Evolutionary conservation across 495 filamentous ascomycete species (phyloP), one percentile per base, ranked within the genome.

Genomic region (Sordaria brevicollis): DNA sequence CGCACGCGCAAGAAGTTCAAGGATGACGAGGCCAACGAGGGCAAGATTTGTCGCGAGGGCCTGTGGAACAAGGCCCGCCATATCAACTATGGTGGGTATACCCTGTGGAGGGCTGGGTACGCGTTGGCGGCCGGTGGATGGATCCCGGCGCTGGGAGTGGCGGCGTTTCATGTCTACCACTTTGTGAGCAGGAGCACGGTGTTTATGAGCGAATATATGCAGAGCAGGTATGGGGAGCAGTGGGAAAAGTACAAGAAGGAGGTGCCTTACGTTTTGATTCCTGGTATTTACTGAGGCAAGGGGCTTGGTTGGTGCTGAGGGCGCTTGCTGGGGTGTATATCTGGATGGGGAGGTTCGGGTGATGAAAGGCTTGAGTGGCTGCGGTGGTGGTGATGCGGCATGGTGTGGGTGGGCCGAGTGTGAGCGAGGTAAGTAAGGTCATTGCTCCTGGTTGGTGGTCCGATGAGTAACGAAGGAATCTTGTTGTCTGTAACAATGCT

Each of bases 51-150:
- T 71, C 81, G 78, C 33, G 81, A 76, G 1, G 88, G 87, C 1
- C 72, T 88, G 35, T 89, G 83, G 80, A 71, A 74, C 3, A 72
- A 83, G 72, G 84, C 86, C 5, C 81, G 86, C n/a, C 86, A 90
- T 69, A 80, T 86, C 74, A 89, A 89, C 62, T 89, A 89, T 71
- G 82, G 82, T 31, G 86, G 78, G 13, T 89, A 86, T 72, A 83
- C 84, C 1, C 35, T 89, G 3, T 88, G 87, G 87, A 76, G 87
- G 41, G 75, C 81, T 49, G 85, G 80, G 3, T 87, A 85, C 72
- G 81, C 82, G 17, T 67, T 89, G 71, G 82, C 80, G 1, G 77
- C 75, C 13, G 81, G 81, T 2, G 87, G 87, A 0, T 83, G 81
- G 82, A 65, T 77, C 15, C 83, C 74, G 66, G 86, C 79, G 0